Evolutionary conservation across 169 alveolate species (phyloP).

Genomic region (Theileria equi): DNA sequence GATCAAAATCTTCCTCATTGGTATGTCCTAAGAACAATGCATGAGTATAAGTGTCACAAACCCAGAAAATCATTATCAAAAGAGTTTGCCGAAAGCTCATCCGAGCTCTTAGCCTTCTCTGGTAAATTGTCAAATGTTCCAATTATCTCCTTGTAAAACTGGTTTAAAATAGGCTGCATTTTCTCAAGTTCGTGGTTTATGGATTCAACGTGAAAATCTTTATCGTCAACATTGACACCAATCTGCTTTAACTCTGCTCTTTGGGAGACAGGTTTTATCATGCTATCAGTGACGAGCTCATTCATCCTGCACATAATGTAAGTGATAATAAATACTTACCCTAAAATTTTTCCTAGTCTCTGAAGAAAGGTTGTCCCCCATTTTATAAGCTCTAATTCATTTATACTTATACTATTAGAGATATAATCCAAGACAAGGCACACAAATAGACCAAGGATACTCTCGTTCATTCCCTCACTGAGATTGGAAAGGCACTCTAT

Average conservation of each 20-base stretch:
- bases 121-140: constrained; percentile 6
- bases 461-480: constrained; percentile 24
- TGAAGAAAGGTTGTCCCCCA: constrained; percentile 42
- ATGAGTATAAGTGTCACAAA: too few relatives aligned
- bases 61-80: too few relatives aligned
- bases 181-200: constrained; percentile 6
- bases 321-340: neutral
- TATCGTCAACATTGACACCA: constrained; percentile 25
- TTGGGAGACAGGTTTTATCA: constrained; percentile 53
- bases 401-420: constrained; percentile 9
- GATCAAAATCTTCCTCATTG: too few relatives aligned
- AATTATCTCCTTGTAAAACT: constrained; percentile 13
- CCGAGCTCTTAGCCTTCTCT: too few relatives aligned
- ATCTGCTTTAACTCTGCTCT: constrained; percentile 32
- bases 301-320: constrained; percentile 11
- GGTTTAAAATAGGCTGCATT: constrained; percentile 18
- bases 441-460: constrained; percentile 43
- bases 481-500: constrained; percentile 35
- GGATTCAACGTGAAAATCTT: constrained; percentile 5
- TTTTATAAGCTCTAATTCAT: constrained; percentile 22
- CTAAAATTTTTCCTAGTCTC: constrained; percentile 50
- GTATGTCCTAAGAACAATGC: too few relatives aligned
- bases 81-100: too few relatives aligned
- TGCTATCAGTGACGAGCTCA: constrained; percentile 30
- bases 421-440: constrained; percentile 46